Evolutionary conservation across 2,329 filamentous ascomycete genomes (phyloP).

Genomic region (Aspergillus caelatus): DNA sequence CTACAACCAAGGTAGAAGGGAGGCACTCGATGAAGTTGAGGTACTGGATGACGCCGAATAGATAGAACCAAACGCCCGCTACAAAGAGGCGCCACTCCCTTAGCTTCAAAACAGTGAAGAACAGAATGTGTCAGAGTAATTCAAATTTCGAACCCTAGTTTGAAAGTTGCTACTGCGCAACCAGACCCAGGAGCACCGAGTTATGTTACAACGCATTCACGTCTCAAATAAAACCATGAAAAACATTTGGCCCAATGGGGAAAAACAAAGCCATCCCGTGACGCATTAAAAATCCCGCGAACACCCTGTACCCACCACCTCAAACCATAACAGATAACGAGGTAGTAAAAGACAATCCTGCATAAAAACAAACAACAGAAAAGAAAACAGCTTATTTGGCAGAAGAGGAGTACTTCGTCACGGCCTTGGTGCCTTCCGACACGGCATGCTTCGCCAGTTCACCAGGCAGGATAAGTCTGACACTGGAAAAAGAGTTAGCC

Average conservation of each 20-base stretch:
- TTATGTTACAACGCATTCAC: conserved; percentile 51
- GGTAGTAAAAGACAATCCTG: conserved; percentile 46
- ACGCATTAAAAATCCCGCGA: conserved; percentile 51
- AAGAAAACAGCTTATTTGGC: conserved; percentile 79
- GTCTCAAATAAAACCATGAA: conserved; percentile 48
- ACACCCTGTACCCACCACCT: conserved; percentile 50
- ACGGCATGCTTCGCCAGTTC: conserved; percentile 99
- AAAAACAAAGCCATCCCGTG: conserved; percentile 51
- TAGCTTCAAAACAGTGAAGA: neutral
- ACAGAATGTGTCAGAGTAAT: conserved; percentile 15
- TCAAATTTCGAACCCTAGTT: conserved; percentile 40
- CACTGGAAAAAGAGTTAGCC: conserved; percentile 52
- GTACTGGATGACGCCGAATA: conserved; percentile 71
- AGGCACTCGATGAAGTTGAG: conserved; percentile 87
- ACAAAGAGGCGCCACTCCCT: neutral
- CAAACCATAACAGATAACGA: conserved; percentile 46
- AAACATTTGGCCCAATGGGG: conserved; percentile 42
- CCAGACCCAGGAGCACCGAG: conserved; percentile 40
- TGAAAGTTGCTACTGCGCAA: conserved; percentile 30
- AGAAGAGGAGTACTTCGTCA: conserved; percentile 99
- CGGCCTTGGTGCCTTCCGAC: conserved; percentile 98
- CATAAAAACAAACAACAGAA: conserved; percentile 64
- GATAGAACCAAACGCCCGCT: neutral
- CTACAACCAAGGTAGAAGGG: conserved; percentile 62
- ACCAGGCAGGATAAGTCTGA: conserved; percentile 95